Evolutionary conservation across 78 protist species (phyloP), one percentile per base, ranked within the genome.

Genomic region (Dictyostelium intermedium): DNA sequence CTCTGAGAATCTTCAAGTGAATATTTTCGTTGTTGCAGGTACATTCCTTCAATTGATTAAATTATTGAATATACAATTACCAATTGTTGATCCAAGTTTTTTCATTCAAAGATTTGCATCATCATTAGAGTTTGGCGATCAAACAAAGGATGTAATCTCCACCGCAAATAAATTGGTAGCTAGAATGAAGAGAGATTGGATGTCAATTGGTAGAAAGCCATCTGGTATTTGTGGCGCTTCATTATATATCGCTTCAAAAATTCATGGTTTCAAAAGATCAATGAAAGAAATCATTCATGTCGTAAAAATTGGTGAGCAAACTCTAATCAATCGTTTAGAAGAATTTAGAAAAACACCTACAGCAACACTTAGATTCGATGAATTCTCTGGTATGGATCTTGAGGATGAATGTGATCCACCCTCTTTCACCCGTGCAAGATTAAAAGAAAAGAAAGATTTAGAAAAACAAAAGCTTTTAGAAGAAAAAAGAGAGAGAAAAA

Each of bases 101-200:
- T 98, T 83, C 95, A 92, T 99, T 66, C 97, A 92, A 74, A 80
- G 99, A 25, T 98, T 98, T 81, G 98, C 98, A 11, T 23, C 74
- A 10, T 11, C 27, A 35, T 95, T 99, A 25, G 99, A 99, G 56
- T 97, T 99, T 37, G 99, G 96, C 4, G 96, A 94, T 18, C 74
- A 93, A 43, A 76, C 70, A 34, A 92, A 85, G 7, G 92, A 25
- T 3, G 96, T 93, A 8, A 86, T 85, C 13, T 37, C 25, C 80
- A 91, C 99, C 8, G 99, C 99, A 3, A 82, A 96, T 1, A 96
- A 97, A 14, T 63, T 98, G 10, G 98, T 98, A 3, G 91, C 78
- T 9, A 91, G 98, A 32, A 99, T 99, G 99, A 95, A 97, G 50
- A 86, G 99, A 14, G 99, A 99, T 92, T 99, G 99, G 99, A 91